phyloP scores from a whole-genome alignment of 2,329 filamentous ascomycete species.

The Ophiostoma ips region DNA sequence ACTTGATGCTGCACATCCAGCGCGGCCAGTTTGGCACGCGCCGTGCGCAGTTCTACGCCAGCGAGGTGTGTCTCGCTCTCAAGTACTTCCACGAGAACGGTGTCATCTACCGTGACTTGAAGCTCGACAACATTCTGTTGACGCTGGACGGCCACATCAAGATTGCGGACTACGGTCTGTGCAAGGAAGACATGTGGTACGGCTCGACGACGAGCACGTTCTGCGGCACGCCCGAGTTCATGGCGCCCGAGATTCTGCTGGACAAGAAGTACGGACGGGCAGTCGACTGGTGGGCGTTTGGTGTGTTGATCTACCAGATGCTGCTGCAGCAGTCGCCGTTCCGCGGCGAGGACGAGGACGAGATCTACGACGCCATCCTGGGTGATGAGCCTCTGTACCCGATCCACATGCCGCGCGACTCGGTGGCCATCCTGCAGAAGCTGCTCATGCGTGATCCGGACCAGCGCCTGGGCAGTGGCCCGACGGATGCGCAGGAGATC shows the following conservation, averaged over 20 bases:
- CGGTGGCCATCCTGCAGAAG: conserved; percentile 94
- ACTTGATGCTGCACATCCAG: conserved; percentile 98
- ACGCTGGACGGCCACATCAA: conserved; percentile 96
- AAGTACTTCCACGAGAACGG: conserved; percentile 99
- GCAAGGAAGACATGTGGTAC: conserved; percentile 99
- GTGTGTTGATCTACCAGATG: conserved; percentile 99
- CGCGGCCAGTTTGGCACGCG: conserved; percentile 91
- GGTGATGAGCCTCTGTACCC: conserved; percentile 95
- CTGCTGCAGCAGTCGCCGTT: conserved; percentile 96
- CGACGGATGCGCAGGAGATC: conserved; percentile 93
- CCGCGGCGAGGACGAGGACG: conserved; percentile 96
- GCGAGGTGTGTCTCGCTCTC: conserved; percentile 88
- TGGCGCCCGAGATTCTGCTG: conserved; percentile 96
- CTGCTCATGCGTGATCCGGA: conserved; percentile 91
- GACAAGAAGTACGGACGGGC: conserved; percentile 97
- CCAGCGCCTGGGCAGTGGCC: conserved; percentile 79
- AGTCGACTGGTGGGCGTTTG: conserved; percentile 99
- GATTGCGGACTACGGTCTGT: conserved; percentile 95
- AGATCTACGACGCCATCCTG: conserved; percentile 97
- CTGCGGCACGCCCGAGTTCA: conserved; percentile 98
- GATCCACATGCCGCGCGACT: conserved; percentile 97
- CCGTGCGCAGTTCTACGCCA: conserved; percentile 95
- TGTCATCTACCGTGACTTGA: conserved; percentile 95
- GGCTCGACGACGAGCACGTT: conserved; percentile 94
- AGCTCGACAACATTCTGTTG: conserved; percentile 82